These are phyloP conservation scores for Phytopythium vexans DNA, from an alignment of 352 stramenopile species.

Conservation along the genomic window DNA sequence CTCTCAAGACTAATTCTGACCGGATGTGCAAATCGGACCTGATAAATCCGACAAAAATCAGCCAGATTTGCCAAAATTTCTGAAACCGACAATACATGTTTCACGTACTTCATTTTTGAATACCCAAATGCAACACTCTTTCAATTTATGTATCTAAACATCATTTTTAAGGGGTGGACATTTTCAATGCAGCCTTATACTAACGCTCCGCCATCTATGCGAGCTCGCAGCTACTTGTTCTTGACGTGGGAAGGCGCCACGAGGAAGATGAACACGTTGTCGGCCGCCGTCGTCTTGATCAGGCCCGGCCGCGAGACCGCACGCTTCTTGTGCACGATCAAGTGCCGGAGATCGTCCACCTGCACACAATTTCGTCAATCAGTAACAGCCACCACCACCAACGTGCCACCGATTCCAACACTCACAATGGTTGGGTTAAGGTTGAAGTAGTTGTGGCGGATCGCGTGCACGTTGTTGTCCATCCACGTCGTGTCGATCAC, in stretches of 20 bases:
- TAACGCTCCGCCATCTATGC: too few relatives aligned
- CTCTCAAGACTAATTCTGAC: too few relatives aligned
- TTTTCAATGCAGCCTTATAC: too few relatives aligned
- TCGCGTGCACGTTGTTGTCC: constrained; percentile 81
- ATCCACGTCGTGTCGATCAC: constrained; percentile 88
- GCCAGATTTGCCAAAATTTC: too few relatives aligned
- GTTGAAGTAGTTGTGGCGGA: constrained; percentile 87
- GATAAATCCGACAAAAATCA: too few relatives aligned
- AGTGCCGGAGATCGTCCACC: constrained; percentile 62
- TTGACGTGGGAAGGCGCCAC: constrained; percentile 65
- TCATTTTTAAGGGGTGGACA: too few relatives aligned
- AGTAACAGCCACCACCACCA: too few relatives aligned
- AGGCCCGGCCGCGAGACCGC: constrained; percentile 45
- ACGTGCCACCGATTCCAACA: neutral
- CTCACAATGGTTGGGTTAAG: constrained; percentile 79
- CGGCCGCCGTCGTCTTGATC: constrained; percentile 49
- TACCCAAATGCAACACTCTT: too few relatives aligned
- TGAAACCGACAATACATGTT: too few relatives aligned
- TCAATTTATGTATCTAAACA: too few relatives aligned
- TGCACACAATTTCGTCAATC: constrained; percentile 3
- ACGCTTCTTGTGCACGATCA: constrained; percentile 59
- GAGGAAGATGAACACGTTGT: constrained; percentile 78
- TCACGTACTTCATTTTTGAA: too few relatives aligned
- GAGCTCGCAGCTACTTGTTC: constrained; percentile 37
- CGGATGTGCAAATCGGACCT: too few relatives aligned